Evolutionary conservation across 441 rosid species (phyloP).

Genomic region (Francoa sonchifolia): DNA sequence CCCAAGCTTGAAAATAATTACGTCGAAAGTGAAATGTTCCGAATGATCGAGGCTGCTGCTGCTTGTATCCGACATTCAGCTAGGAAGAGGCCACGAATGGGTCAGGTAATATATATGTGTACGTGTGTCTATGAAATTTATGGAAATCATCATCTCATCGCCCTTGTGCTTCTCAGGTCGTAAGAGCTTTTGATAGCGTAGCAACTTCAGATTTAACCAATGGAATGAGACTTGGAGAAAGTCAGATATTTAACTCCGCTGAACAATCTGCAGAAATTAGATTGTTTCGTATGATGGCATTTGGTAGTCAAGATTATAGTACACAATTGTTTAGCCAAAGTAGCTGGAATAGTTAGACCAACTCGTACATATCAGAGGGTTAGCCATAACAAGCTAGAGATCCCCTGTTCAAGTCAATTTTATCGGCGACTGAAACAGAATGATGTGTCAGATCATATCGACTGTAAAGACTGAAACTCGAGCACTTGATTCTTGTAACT

Average conservation of each 20-base stretch:
- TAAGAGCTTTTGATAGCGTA: constrained; percentile 66
- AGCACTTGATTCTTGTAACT: constrained; percentile 16
- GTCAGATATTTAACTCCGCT: constrained; percentile 63
- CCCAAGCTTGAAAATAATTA: constrained; percentile 52
- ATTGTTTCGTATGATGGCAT: constrained; percentile 81
- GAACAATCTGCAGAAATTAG: constrained; percentile 79
- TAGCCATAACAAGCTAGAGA: no score
- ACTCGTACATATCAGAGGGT: no score
- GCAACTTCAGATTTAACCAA: constrained; percentile 57
- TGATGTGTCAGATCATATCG: no score
- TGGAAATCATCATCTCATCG: neutral
- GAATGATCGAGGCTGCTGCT: constrained; percentile 74
- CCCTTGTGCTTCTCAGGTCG: constrained; percentile 40
- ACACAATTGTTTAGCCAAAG: constrained; percentile 45
- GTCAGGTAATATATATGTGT: constrained; percentile 73
- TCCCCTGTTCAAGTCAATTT: constrained; percentile 7
- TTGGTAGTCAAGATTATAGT: constrained; percentile 74
- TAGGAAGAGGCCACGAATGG: constrained; percentile 78
- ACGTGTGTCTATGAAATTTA: no score
- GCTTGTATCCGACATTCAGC: constrained; percentile 84
- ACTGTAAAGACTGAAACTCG: no score
- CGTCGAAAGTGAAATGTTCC: constrained; percentile 50
- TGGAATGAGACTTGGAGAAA: constrained; percentile 91
- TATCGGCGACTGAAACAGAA: no score
- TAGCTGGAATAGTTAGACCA: no score